phyloP scores from a whole-genome alignment of 164 flowering plant species.

The Nelumbo lutea region DNA sequence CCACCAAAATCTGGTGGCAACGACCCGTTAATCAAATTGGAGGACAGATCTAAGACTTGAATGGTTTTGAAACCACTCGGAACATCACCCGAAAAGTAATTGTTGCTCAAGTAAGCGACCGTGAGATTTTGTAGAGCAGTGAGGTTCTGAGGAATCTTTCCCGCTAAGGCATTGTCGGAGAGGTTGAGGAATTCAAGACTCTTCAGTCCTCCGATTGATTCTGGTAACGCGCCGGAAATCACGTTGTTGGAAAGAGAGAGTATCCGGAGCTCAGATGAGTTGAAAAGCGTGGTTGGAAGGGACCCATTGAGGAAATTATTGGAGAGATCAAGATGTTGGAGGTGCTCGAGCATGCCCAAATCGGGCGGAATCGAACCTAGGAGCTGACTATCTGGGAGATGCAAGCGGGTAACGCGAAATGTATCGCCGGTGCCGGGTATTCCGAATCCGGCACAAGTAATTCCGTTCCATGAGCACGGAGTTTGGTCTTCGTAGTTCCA shows the following conservation, averaged over 20 bases:
- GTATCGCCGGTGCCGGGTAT: neutral
- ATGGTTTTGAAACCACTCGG: constrained; percentile 40
- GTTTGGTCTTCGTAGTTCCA: constrained; percentile 61
- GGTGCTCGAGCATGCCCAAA: constrained; percentile 51
- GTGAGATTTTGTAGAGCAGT: constrained; percentile 39
- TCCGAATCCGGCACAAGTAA: constrained; percentile 35
- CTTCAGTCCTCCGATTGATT: constrained; percentile 23
- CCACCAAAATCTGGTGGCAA: constrained; percentile 55
- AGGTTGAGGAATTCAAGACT: constrained; percentile 61
- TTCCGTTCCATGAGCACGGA: constrained; percentile 87
- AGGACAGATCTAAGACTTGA: constrained; percentile 53
- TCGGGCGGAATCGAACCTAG: constrained; percentile 61
- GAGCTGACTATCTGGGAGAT: constrained; percentile 59
- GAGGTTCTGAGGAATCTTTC: constrained; percentile 49
- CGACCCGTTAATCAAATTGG: constrained; percentile 62
- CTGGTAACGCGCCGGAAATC: constrained; percentile 65
- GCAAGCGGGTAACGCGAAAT: constrained; percentile 41
- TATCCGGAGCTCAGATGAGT: constrained; percentile 43
- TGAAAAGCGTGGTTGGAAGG: constrained; percentile 45
- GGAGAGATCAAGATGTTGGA: constrained; percentile 65
- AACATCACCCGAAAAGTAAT: constrained; percentile 52
- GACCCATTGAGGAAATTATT: constrained; percentile 80
- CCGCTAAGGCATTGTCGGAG: constrained; percentile 74
- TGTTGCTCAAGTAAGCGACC: constrained; percentile 50
- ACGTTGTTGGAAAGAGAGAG: constrained; percentile 64